Evolutionary conservation across 768 basidiomycete genomes (phyloP).

Genomic region (Phallus indusiatus): DNA sequence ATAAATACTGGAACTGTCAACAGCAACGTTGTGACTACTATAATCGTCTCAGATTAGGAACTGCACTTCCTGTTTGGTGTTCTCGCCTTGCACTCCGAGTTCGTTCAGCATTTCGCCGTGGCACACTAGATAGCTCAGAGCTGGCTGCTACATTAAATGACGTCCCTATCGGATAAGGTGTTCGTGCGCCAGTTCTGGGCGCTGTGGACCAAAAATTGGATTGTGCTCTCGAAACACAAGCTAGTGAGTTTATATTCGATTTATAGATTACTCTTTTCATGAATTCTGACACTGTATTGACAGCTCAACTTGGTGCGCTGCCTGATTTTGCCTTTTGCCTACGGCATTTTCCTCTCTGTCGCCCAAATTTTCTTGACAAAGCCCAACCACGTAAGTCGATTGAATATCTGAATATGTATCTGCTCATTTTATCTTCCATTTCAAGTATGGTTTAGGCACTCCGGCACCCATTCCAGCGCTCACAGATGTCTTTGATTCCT

Average conservation of each 20-base stretch:
- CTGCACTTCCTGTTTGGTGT: too few relatives aligned
- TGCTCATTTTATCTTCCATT: not conserved
- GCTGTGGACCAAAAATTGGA: slow-evolving; percentile 68
- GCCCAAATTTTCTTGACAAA: slow-evolving; percentile 52
- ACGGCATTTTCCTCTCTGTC: slow-evolving; percentile 56
- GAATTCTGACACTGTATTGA: not conserved
- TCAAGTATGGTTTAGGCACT: slow-evolving; percentile 40
- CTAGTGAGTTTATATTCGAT: slow-evolving; percentile 33
- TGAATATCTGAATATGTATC: not conserved
- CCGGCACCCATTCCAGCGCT: slow-evolving; percentile 42
- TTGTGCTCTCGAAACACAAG: slow-evolving; percentile 55
- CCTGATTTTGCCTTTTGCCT: slow-evolving; percentile 53
- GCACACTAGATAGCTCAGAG: not conserved
- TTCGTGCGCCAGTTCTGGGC: slow-evolving; percentile 56
- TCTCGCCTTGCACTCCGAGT: not conserved
- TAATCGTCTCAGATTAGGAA: too few relatives aligned
- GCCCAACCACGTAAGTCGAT: slow-evolving; percentile 48
- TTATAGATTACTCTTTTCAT: not conserved
- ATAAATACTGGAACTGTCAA: too few relatives aligned
- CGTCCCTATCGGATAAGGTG: slow-evolving; percentile 15
- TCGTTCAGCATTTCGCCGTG: not conserved
- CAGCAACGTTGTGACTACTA: too few relatives aligned
- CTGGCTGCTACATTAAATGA: not conserved
- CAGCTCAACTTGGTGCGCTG: slow-evolving; percentile 55
- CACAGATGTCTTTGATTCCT: slow-evolving; percentile 40